Conservation (phyloP, 2,329 filamentous ascomycete genomes). For the Beauveria caledonica region DNA sequence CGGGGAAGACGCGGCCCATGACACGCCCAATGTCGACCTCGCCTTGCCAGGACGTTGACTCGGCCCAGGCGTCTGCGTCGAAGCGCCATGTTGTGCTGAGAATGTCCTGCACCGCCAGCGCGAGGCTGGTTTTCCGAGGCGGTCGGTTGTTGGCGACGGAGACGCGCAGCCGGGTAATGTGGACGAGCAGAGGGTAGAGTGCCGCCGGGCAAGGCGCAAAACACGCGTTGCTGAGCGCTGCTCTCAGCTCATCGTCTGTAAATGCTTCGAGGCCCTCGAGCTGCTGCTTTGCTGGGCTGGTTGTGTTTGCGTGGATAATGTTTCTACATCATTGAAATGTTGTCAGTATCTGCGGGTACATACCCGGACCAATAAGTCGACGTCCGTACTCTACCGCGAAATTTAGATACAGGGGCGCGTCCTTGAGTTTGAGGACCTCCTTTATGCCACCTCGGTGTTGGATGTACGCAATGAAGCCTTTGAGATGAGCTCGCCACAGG, state of each 20-base stretch:
- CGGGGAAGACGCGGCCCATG: neutral
- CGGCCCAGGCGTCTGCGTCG: neutral
- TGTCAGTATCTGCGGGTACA: neutral
- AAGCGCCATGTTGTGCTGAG: neutral
- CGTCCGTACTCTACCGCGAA: neutral
- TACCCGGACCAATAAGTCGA: too few species aligned
- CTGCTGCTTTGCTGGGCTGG: neutral
- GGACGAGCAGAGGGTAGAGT: neutral
- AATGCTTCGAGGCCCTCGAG: neutral
- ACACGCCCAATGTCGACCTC: neutral
- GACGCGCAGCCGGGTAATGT: neutral
- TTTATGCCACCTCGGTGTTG: neutral
- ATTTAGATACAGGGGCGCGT: neutral
- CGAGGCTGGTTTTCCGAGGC: neutral
- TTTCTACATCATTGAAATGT: neutral
- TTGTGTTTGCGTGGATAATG: slow-evolving; percentile 1
- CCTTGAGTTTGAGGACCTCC: neutral
- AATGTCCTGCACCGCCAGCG: neutral
- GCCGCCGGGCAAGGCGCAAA: neutral
- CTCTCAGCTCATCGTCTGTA: neutral
- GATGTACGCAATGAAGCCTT: neutral
- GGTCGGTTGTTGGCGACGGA: neutral
- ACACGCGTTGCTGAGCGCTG: neutral
- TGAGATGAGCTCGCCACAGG: neutral
- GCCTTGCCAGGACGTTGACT: neutral